Evolutionary conservation across 106 monocot species (phyloP).

Genomic region (Cymbidium sinense): DNA sequence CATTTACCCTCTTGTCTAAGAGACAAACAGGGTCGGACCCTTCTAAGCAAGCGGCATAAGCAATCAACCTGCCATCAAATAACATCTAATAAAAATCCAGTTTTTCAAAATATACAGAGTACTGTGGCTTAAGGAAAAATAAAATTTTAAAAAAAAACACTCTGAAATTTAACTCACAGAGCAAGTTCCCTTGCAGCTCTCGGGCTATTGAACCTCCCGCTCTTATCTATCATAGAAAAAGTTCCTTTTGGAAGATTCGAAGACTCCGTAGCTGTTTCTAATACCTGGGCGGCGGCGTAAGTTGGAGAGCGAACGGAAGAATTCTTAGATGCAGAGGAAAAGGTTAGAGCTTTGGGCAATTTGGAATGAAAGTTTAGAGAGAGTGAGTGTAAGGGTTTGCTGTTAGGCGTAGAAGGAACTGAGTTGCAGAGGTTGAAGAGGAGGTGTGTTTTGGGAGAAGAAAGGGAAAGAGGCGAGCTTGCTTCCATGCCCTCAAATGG

Average conservation of each 20-base stretch:
- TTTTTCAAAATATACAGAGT: neutral
- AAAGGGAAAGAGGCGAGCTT: conserved; percentile 30
- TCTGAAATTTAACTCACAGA: conserved; percentile 43
- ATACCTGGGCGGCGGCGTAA: conserved; percentile 21
- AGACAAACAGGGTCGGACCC: conserved; percentile 81
- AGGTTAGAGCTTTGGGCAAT: conserved; percentile 12
- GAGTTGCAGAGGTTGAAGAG: conserved; percentile 26
- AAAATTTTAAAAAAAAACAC: neutral
- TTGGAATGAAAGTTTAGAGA: conserved; percentile 13
- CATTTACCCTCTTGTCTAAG: conserved; percentile 76
- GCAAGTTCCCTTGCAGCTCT: conserved; percentile 93
- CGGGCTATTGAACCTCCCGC: conserved; percentile 77
- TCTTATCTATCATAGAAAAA: conserved; percentile 44
- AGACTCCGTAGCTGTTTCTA: conserved; percentile 16
- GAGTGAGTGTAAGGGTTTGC: conserved; percentile 8
- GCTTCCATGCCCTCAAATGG: conserved; percentile 25
- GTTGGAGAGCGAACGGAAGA: conserved; percentile 8
- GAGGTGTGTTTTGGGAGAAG: conserved; percentile 38
- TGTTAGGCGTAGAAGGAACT: conserved; percentile 10
- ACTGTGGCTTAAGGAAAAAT: neutral
- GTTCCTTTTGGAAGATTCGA: conserved; percentile 6
- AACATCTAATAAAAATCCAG: conserved; percentile 9
- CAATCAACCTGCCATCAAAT: conserved; percentile 46
- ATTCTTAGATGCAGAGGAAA: conserved; percentile 2
- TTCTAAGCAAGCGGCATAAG: conserved; percentile 90